These are phyloP conservation scores for Acacia melanoxylon DNA, from an alignment of 306 rosid genomes.

Conservation along the genomic window DNA sequence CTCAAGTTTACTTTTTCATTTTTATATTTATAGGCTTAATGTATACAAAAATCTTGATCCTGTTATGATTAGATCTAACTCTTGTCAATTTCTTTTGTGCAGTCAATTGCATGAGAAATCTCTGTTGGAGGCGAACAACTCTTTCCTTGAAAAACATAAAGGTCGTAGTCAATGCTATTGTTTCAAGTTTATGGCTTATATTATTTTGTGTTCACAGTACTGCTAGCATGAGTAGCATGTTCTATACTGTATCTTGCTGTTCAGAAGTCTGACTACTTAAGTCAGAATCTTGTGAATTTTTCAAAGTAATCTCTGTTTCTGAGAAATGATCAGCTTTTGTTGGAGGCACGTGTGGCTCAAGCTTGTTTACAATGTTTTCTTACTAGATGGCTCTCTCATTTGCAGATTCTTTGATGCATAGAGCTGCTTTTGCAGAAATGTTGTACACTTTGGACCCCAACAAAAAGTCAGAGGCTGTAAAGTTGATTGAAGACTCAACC, in stretches of 20 bases:
- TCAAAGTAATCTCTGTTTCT: not conserved
- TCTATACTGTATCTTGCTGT: not conserved
- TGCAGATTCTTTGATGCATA: conserved; percentile 91
- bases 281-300: not conserved
- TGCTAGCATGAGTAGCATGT: not conserved
- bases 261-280: not conserved
- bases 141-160: conserved; percentile 78
- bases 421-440: conserved; percentile 86
- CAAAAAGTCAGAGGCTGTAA: conserved; percentile 71
- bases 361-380: conserved; percentile 20
- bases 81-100: conserved; percentile 29
- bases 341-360: not conserved
- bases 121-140: conserved; percentile 69
- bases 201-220: not conserved
- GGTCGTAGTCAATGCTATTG: conserved; percentile 42
- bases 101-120: conserved; percentile 83
- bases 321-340: not conserved
- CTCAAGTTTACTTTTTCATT: conserved; percentile 1
- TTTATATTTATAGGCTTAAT: not conserved
- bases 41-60: conserved; percentile 7
- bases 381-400: conserved; percentile 12
- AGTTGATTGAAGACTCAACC: conserved; percentile 73
- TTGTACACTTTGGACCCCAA: conserved; percentile 65
- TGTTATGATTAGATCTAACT: conserved; percentile 19
- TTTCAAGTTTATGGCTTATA: not conserved